Evolutionary conservation across 2,329 filamentous ascomycete species (phyloP).

Genomic region (Neofusicoccum sp.): DNA sequence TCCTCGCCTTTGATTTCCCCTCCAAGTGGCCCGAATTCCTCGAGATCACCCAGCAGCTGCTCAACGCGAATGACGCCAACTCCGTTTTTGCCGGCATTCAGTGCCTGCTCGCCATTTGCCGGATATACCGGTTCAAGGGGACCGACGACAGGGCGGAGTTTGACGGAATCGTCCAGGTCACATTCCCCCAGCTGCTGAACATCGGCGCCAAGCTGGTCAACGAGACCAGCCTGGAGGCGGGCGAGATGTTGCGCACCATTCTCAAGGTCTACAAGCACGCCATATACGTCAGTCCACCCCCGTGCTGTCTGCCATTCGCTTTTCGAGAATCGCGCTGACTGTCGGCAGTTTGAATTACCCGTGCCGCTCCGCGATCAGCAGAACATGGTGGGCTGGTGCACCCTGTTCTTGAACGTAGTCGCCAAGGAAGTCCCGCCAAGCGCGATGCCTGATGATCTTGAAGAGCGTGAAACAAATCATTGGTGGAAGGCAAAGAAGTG

Average conservation of each 20-base stretch:
- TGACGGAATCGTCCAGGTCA: constrained; percentile 87
- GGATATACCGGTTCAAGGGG: constrained; percentile 90
- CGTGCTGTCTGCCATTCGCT: too few relatives aligned
- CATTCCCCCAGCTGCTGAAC: constrained; percentile 81
- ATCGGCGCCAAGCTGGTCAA: constrained; percentile 88
- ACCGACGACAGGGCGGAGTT: constrained; percentile 82
- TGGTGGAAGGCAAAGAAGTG: constrained; percentile 99
- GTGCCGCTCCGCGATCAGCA: constrained; percentile 73
- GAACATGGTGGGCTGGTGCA: constrained; percentile 92
- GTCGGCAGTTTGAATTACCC: constrained; percentile 76
- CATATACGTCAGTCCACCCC: constrained; percentile 71
- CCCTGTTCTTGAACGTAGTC: constrained; percentile 86
- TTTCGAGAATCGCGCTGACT: constrained; percentile 25
- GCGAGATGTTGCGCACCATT: constrained; percentile 92
- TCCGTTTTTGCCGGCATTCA: constrained; percentile 92
- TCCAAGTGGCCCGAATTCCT: constrained; percentile 92
- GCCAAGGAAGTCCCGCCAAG: constrained; percentile 77
- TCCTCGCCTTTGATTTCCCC: constrained; percentile 93
- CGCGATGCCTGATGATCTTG: constrained; percentile 74
- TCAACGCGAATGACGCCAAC: constrained; percentile 79
- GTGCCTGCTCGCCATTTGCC: constrained; percentile 90
- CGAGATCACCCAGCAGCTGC: constrained; percentile 83
- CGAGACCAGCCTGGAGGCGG: constrained; percentile 89
- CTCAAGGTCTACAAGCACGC: constrained; percentile 98
- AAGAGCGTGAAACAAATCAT: constrained; percentile 88